A percentile compares a stretch with the other conserved stretches of the same genome.
These are phyloP conservation scores for Pugionium cornutum DNA, from an alignment of 345 rosid species.

Conservation along the genomic window DNA sequence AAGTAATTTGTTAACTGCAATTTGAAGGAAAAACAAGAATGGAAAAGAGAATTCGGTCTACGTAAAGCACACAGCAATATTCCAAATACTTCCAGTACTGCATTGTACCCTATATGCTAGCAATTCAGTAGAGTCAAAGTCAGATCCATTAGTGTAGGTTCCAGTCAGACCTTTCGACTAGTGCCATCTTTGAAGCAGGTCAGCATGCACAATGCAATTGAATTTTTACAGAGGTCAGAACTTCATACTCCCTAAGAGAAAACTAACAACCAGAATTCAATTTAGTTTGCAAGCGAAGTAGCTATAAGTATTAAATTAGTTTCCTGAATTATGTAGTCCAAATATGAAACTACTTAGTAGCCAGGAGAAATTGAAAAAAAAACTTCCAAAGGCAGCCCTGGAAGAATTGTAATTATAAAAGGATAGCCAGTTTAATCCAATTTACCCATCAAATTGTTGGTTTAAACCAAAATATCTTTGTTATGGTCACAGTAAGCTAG, in stretches of 20 bases:
- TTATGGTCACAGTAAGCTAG: neutral
- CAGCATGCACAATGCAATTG: conserved; percentile 25
- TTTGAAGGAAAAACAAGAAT: neutral
- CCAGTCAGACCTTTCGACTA: conserved; percentile 42
- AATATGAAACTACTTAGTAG: no score
- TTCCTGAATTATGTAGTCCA: no score
- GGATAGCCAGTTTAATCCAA: no score
- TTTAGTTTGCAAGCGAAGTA: no score
- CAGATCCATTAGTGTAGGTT: conserved; percentile 40
- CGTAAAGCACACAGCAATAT: conserved; percentile 27
- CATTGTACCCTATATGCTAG: conserved; percentile 40
- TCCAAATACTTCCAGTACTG: conserved; percentile 41
- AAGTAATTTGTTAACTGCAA: conserved; percentile 7
- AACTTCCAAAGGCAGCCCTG: no score
- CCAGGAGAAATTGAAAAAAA: no score
- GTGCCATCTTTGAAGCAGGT: conserved; percentile 43
- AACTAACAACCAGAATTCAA: no score
- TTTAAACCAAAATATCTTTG: no score
- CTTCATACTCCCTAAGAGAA: no score
- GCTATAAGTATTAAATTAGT: no score
- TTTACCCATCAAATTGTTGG: no score
- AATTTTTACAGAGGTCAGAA: conserved; percentile 13
- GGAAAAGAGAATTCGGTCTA: conserved; percentile 14
- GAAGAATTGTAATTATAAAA: no score
- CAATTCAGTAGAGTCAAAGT: conserved; percentile 39